These are phyloP conservation scores for Kalmusia sp. DNA, from an alignment of 2,329 filamentous ascomycete species.

Conservation along the genomic window DNA sequence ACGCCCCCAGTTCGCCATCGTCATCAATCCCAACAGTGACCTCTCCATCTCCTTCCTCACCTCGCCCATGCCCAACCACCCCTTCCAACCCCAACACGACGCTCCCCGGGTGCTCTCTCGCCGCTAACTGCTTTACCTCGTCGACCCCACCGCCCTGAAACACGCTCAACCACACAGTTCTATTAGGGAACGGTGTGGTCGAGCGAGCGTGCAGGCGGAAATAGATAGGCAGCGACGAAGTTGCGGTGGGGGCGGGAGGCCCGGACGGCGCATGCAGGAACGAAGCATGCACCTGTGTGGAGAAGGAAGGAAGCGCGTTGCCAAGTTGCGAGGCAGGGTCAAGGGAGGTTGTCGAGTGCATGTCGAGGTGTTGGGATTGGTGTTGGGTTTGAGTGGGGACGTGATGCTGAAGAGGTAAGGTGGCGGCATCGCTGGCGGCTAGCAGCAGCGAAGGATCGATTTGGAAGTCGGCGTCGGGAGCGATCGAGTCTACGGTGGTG, in stretches of 20 bases:
- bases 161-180: constrained; percentile 70
- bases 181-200: constrained; percentile 56
- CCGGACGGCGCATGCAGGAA: background rate
- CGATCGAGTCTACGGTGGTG: constrained; percentile 11
- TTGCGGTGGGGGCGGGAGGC: constrained; percentile 1
- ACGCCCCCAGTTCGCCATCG: constrained; percentile 75
- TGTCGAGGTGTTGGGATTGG: constrained; percentile 33
- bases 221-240: constrained; percentile 66
- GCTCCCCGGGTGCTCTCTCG: constrained; percentile 66
- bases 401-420: constrained; percentile 29
- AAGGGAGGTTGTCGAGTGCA: constrained; percentile 33
- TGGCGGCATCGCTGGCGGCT: constrained; percentile 60
- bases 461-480: constrained; percentile 61
- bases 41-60: constrained; percentile 65
- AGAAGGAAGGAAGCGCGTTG: constrained; percentile 16
- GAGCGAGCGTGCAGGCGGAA: constrained; percentile 74
- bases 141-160: constrained; percentile 64
- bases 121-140: constrained; percentile 69
- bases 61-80: constrained; percentile 62
- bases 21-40: constrained; percentile 70
- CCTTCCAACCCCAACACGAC: constrained; percentile 70
- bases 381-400: constrained; percentile 17
- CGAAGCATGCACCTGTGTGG: constrained; percentile 1
- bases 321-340: constrained; percentile 17
- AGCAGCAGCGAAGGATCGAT: constrained; percentile 69